Percentiles rank a stretch among this genome's conserved stretches.
These are phyloP conservation scores for Salix viminalis DNA, from an alignment of 345 rosid species.

Conservation along the genomic window DNA sequence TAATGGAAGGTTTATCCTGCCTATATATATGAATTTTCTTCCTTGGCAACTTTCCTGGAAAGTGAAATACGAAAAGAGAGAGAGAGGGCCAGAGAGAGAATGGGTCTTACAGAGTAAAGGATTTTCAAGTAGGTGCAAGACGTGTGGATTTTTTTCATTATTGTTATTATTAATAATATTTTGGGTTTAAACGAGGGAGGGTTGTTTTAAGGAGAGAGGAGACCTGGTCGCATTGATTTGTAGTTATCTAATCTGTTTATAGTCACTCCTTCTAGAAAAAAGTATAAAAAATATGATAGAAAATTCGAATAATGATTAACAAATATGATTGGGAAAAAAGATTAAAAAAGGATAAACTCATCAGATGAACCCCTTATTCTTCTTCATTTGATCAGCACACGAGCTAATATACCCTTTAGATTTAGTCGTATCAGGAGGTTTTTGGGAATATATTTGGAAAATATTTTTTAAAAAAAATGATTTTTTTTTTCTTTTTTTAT, in stretches of 20 bases:
- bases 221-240: conserved; percentile 16
- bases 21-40: not conserved
- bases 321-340: too few relatives aligned
- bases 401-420: too few relatives aligned
- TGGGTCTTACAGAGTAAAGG: not conserved
- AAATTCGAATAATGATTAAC: too few relatives aligned
- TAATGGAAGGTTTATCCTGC: not conserved
- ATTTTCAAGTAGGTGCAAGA: not conserved
- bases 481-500: too few relatives aligned
- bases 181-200: not conserved
- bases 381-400: too few relatives aligned
- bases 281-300: too few relatives aligned
- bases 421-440: too few relatives aligned
- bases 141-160: not conserved
- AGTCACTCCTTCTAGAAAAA: not conserved
- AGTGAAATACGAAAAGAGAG: not conserved
- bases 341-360: too few relatives aligned
- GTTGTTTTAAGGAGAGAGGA: not conserved
- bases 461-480: too few relatives aligned
- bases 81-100: not conserved
- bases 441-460: too few relatives aligned
- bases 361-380: too few relatives aligned
- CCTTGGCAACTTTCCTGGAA: not conserved
- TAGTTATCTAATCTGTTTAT: not conserved
- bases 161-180: too few relatives aligned